Conservation (phyloP, 139 green algal genomes). For the Auxenochlorella pyrenoidosa region DNA sequence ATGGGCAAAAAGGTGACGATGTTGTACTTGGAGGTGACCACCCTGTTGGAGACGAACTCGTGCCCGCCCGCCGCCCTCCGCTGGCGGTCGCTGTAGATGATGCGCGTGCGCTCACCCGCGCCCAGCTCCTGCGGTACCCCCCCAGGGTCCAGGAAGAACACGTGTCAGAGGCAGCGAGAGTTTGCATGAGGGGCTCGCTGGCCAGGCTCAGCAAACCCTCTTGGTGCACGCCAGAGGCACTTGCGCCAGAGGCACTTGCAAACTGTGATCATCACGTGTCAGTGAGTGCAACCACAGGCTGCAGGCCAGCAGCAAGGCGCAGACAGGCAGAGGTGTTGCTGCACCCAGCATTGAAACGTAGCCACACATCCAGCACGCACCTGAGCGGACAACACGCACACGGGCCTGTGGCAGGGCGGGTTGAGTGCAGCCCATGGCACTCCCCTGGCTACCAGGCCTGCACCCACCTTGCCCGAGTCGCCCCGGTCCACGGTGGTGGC, state of each 20-base stretch:
- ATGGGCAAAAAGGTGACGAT: slow-evolving; percentile 81
- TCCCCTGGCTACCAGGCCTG: neutral
- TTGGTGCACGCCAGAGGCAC: too few relatives aligned
- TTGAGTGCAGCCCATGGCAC: neutral
- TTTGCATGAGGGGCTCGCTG: neutral
- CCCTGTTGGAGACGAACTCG: slow-evolving; percentile 60
- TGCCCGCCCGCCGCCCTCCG: neutral
- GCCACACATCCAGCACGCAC: too few relatives aligned
- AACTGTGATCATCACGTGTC: too few relatives aligned
- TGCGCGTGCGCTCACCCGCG: slow-evolving; percentile 3
- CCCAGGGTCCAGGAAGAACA: neutral
- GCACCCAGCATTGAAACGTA: too few relatives aligned
- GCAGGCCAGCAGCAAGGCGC: neutral
- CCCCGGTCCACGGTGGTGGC: neutral
- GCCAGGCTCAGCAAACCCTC: neutral
- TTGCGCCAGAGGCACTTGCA: too few relatives aligned
- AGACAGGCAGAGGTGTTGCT: too few relatives aligned
- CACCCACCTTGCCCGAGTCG: neutral
- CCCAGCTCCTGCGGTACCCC: neutral
- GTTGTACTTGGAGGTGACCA: slow-evolving; percentile 86
- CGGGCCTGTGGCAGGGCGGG: too few relatives aligned
- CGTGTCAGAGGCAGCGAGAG: neutral
- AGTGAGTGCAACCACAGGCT: neutral
- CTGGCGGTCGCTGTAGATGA: slow-evolving; percentile 30
- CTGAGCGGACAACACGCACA: neutral